Evolutionary conservation across 106 monocot species (phyloP), one percentile per base, ranked within the genome.

Genomic region (Agapanthus africanus): DNA sequence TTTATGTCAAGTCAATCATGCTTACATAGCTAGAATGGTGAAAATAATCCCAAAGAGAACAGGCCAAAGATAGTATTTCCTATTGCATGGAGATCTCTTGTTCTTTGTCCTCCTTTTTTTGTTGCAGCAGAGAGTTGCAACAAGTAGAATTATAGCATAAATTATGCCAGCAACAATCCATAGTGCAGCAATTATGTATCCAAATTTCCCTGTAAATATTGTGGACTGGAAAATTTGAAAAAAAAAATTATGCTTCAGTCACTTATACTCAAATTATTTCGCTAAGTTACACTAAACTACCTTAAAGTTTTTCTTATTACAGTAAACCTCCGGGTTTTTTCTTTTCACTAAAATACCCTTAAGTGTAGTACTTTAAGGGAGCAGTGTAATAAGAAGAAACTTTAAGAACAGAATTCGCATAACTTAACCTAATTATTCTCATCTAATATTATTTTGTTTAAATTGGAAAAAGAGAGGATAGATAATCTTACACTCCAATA

Each of bases 401-500:
- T n/a, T n/a, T n/a, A n/a, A n/a, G n/a, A n/a, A n/a, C n/a, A n/a
- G n/a, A n/a, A n/a, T n/a, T n/a, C n/a, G n/a, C n/a, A n/a, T n/a
- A n/a, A n/a, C n/a, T n/a, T n/a, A n/a, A n/a, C n/a, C n/a, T n/a
- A n/a, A n/a, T n/a, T n/a, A n/a, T n/a, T n/a, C n/a, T n/a, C n/a
- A n/a, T n/a, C n/a, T 62, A 35, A 37, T 18, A 4, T 62, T 2
- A 37, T 62, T 36, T 19, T 39, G 23, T 37, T 2, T 11, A 64
- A 64, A n/a, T 25, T 18, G 1, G 23, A 64, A 39, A 28, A 11
- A 40, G 33, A 36, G 61, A 14, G n/a, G 19, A 61, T 16, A 61
- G 9, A 33, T 54, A 21, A 49, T 64, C 81, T 82, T 88, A 95
- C 95, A 91, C 91, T 91, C 95, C 95, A 95, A 66, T 95, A 95